phyloP scores from a whole-genome alignment of 768 basidiomycete genomes.

The Nidularia pulvinata region DNA sequence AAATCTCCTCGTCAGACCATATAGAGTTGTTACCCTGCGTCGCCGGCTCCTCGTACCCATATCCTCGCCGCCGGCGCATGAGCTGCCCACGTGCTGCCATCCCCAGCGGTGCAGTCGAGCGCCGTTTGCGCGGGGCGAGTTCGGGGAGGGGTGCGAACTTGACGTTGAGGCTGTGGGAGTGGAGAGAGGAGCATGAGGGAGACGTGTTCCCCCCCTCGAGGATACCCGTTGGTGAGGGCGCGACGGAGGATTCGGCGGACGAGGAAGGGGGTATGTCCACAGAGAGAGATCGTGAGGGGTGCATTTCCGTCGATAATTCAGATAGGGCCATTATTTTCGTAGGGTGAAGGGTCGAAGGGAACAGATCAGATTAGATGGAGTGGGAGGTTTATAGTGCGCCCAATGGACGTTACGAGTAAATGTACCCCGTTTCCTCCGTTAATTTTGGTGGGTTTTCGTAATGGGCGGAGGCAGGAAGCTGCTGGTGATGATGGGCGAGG shows the following conservation, averaged over 20 bases:
- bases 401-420: too few species aligned
- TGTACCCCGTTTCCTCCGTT: too few species aligned
- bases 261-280: conserved; percentile 34
- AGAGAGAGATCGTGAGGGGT: conserved; percentile 39
- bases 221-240: conserved; percentile 34
- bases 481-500: too few species aligned
- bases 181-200: conserved; percentile 11
- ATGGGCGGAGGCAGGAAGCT: too few species aligned
- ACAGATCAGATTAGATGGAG: neutral
- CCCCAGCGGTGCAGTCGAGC: conserved; percentile 50
- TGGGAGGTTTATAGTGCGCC: too few species aligned
- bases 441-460: too few species aligned
- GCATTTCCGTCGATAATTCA: conserved; percentile 1
- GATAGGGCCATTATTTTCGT: neutral
- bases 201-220: conserved; percentile 1
- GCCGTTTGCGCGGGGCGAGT: conserved; percentile 45
- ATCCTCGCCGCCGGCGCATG: conserved; percentile 27
- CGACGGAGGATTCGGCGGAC: conserved; percentile 41
- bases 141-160: conserved; percentile 63
- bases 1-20: conserved; percentile 38
- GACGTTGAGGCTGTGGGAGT: conserved; percentile 30
- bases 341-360: neutral
- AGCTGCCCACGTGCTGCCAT: conserved; percentile 48
- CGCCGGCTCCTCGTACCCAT: conserved; percentile 1
- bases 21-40: conserved; percentile 10